A percentile compares a stretch with the other conserved stretches of the same genome.
Conservation (phyloP, 768 basidiomycete genomes). For the Boletus coccyginus region DNA sequence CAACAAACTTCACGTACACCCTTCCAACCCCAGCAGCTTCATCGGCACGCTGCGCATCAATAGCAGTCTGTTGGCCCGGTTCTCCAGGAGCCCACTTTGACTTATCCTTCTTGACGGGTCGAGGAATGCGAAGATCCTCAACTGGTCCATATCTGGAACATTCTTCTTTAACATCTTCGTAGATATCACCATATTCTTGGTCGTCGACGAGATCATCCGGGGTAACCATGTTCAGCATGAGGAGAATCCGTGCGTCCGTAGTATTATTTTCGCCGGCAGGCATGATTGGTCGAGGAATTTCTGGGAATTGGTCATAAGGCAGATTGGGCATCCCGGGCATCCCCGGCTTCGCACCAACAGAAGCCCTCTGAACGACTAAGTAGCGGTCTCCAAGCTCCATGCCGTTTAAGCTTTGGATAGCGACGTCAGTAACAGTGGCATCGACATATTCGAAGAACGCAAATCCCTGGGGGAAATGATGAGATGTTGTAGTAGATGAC, state of each 20-base stretch:
- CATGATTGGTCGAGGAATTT: constrained; percentile 85
- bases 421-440: constrained; percentile 83
- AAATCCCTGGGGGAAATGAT: constrained; percentile 66
- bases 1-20: constrained; percentile 87
- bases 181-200: constrained; percentile 89
- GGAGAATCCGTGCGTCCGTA: constrained; percentile 75
- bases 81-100: constrained; percentile 71
- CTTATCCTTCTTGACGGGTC: constrained; percentile 85
- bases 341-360: constrained; percentile 84
- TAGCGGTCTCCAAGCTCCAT: constrained; percentile 97
- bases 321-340: constrained; percentile 57
- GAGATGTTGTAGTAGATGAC: neutral
- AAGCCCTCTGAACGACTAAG: constrained; percentile 95
- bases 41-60: constrained; percentile 71
- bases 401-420: constrained; percentile 92
- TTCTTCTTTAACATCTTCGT: constrained; percentile 93
- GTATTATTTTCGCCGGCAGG: constrained; percentile 69
- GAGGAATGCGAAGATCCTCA: constrained; percentile 83
- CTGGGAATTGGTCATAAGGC: constrained; percentile 78
- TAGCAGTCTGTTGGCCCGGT: constrained; percentile 52
- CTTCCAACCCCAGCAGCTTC: constrained; percentile 92
- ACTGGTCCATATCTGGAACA: constrained; percentile 78
- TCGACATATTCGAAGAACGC: constrained; percentile 99
- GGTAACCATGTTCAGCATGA: constrained; percentile 99
- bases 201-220: constrained; percentile 89